Base-by-base conservation (phyloP, 2,329 filamentous ascomycete genomes). In the Hansfordia pulvinata region DNA sequence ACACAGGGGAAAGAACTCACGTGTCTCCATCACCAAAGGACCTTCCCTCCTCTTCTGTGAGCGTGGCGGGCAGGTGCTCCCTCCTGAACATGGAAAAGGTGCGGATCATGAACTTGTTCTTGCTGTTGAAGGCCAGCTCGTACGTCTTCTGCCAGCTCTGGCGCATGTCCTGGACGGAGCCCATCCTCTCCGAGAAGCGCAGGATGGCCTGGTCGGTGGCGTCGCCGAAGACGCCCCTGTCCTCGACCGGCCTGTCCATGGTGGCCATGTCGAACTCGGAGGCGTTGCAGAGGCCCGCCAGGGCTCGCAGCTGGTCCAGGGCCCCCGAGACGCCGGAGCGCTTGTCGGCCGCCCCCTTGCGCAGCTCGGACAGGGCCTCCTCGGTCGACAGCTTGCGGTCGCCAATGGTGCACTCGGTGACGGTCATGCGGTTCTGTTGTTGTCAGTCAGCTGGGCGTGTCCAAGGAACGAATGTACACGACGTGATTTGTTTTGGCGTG, bases 91-190 rank as follows among this genome's bases (percentile, higher is more conserved):
- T 37, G 3, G 57, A 57, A 25, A 76, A 66, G 1, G 74, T 64
- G 18, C 70, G 63, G 29, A 85, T 67, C 71, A 84, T 85, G 44
- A 74, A 85, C 50, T 86, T 86, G 53, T 84, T 85, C 57, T 82
- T 82, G 52, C 76, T 82, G 54, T 85, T 85, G 49, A 86, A 86
- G 0, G 76, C 69, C 16, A 82, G 56, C 28, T 78, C 71, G 38
- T 73, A 84, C 2, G 67, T 62, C 27, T 67, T 73, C 27, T 64
- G 64, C 76, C 76, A 84, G 35, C 63, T 58, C 10, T 60, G 57
- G 6, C 73, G 65, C 5, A 78, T 52, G 26, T 76, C 64, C 1
- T 61, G 50, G 0, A 81, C 69, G 0, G 68, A 54, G 0, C 66
- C 66, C 0, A 85, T 57, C 3, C 56, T 55, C 46, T 85, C 77